phyloP scores from a whole-genome alignment of 495 filamentous ascomycete species.

The Umbilicaria muhlenbergii region DNA sequence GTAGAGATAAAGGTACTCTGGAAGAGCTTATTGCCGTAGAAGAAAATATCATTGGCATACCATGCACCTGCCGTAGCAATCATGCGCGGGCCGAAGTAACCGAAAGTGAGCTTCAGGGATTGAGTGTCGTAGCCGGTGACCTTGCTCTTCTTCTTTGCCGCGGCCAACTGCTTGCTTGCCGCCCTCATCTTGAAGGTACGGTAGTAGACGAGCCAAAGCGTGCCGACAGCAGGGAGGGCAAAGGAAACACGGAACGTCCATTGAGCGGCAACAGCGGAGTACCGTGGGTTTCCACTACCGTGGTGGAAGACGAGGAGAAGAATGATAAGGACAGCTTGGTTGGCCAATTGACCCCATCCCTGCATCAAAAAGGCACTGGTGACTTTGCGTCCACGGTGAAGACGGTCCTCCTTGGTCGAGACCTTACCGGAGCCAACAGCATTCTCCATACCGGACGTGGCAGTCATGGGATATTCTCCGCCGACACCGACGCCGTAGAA shows the following conservation, averaged over 20 bases:
- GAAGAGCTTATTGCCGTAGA: slow-evolving; percentile 97
- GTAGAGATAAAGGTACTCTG: slow-evolving; percentile 71
- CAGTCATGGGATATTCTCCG: slow-evolving; percentile 91
- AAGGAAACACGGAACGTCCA: slow-evolving; percentile 81
- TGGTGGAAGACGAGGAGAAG: slow-evolving; percentile 69
- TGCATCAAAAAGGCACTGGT: slow-evolving; percentile 93
- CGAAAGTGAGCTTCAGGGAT: slow-evolving; percentile 59
- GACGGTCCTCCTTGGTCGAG: slow-evolving; percentile 75
- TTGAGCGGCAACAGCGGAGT: slow-evolving; percentile 52
- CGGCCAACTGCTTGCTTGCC: slow-evolving; percentile 53
- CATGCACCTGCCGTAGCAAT: slow-evolving; percentile 73
- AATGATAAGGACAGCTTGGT: slow-evolving; percentile 73
- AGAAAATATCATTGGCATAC: slow-evolving; percentile 92
- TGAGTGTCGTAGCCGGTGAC: slow-evolving; percentile 81
- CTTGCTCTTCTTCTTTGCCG: slow-evolving; percentile 66
- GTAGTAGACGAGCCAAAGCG: slow-evolving; percentile 85
- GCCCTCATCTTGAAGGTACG: slow-evolving; percentile 76
- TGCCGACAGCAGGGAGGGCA: slow-evolving; percentile 70
- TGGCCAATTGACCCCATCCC: slow-evolving; percentile 87
- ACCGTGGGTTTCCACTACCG: slow-evolving; percentile 53
- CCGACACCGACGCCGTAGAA: slow-evolving; percentile 85
- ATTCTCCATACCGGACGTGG: slow-evolving; percentile 90
- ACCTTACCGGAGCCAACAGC: slow-evolving; percentile 69
- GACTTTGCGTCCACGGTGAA: slow-evolving; percentile 86
- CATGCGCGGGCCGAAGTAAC: slow-evolving; percentile 65